phyloP scores from a whole-genome alignment of 2,329 filamentous ascomycete genomes.

The Verruconis gallopava region DNA sequence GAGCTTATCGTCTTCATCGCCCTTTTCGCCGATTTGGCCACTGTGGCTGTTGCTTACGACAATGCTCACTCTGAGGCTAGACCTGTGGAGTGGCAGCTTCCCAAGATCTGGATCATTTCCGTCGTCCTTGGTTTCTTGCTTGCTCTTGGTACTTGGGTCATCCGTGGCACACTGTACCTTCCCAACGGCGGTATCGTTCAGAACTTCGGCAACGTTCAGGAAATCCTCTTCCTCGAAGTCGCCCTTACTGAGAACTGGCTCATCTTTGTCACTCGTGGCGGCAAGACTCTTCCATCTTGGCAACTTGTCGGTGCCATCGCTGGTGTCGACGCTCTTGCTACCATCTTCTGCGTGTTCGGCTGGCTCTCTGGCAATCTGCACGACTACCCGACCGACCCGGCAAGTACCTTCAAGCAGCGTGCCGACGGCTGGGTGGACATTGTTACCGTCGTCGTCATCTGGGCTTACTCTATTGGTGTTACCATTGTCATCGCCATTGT shows the following conservation, averaged over 20 bases:
- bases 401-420: conserved; percentile 26
- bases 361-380: conserved; percentile 49
- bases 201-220: conserved; percentile 62
- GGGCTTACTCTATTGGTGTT: conserved; percentile 54
- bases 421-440: conserved; percentile 44
- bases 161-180: conserved; percentile 58
- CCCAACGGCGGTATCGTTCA: conserved; percentile 59
- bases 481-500: conserved; percentile 53
- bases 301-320: conserved; percentile 60
- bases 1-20: conserved; percentile 70
- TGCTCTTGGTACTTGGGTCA: conserved; percentile 58
- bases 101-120: conserved; percentile 70
- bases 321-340: conserved; percentile 57
- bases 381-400: conserved; percentile 28
- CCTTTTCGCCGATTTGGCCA: conserved; percentile 66
- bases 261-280: conserved; percentile 45
- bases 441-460: conserved; percentile 52
- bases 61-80: conserved; percentile 64
- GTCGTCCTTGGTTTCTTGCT: conserved; percentile 55
- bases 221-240: conserved; percentile 46
- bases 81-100: conserved; percentile 68
- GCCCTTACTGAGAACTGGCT: conserved; percentile 42
- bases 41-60: conserved; percentile 66
- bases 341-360: conserved; percentile 62
- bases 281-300: conserved; percentile 61